Evolutionary conservation across 108 stramenopile genomes (phyloP), one percentile per base, ranked within the genome.

Genomic region (Pseudonitzschia delicatissima): DNA sequence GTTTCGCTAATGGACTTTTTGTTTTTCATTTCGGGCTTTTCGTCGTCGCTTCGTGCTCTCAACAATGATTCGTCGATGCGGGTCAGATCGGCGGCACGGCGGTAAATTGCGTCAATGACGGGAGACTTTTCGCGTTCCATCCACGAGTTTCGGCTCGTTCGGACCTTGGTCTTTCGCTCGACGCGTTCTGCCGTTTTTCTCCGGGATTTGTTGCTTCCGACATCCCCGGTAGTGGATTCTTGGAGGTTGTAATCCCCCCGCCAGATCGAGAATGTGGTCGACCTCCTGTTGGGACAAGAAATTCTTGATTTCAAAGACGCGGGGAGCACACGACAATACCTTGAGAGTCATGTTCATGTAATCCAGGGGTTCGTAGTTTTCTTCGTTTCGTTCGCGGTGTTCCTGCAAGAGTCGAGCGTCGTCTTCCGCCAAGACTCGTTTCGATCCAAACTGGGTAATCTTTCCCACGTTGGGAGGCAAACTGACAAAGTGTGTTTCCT

Each of bases 121-220:
- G 78, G 79, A 45, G 76, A 73, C 31, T 66, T 51, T 53, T 87
- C 85, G 13, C 96, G 77, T 17, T 70, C 59, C 1, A 97, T 78
- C 96, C 96, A 97, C 0, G 90, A 81, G 50, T 96, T 96, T 15
- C 66, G 68, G 50, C 78, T 81, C 6, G 94, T 95, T 7, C 94
- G 78, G 0, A 90, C 90, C 8, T 88, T 85, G 1, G 73, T 69
- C n/a, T 61, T 69, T 18, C 33, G 3, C 31, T 53, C 51, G 49
- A 48, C 15, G 28, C 18, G 17, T 1, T 75, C 57, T 31, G 33
- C 51, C 0, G 34, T 47, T 26, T 62, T 61, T 7, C 48, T 36
- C 0, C 62, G 44, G 5, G 57, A 21, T 5, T 55, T 61, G 60
- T 62, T 80, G 53, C 62, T 45, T 26, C 80, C 63, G 32, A 64